These are phyloP conservation scores for Inga leiocalycina DNA, from an alignment of 306 rosid species.

Conservation along the genomic window DNA sequence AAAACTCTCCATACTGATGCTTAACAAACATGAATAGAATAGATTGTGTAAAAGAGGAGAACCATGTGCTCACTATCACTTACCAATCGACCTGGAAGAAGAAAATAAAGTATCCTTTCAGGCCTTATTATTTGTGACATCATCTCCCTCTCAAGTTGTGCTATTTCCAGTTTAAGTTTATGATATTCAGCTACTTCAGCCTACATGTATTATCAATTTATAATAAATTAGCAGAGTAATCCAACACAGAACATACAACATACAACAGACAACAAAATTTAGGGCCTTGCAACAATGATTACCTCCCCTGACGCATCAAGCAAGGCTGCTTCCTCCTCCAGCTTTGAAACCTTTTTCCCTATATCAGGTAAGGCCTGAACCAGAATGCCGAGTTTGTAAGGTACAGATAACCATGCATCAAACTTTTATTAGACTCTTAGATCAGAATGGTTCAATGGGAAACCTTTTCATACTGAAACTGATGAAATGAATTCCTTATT, in stretches of 20 bases:
- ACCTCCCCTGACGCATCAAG: slow-evolving; percentile 98
- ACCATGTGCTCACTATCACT: slow-evolving; percentile 31
- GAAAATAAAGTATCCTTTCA: slow-evolving; percentile 80
- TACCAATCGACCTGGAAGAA: slow-evolving; percentile 98
- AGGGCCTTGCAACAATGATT: slow-evolving; percentile 23
- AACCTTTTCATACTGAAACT: slow-evolving; percentile 98
- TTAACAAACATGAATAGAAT: not conserved
- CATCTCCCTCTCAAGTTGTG: slow-evolving; percentile 88
- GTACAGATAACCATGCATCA: slow-evolving; percentile 27
- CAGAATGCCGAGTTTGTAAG: slow-evolving; percentile 21
- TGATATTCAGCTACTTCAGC: slow-evolving; percentile 91
- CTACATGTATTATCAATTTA: slow-evolving; percentile 44
- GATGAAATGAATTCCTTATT: slow-evolving; percentile 91
- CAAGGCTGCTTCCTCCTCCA: slow-evolving; percentile 84
- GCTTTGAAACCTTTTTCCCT: slow-evolving; percentile 72
- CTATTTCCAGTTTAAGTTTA: slow-evolving; percentile 77
- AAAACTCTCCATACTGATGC: slow-evolving; percentile 5
- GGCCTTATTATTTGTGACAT: slow-evolving; percentile 93
- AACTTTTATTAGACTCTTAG: slow-evolving; percentile 11
- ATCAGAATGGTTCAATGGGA: slow-evolving; percentile 36
- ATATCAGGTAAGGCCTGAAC: slow-evolving; percentile 90
- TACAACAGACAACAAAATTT: slow-evolving; percentile 25
- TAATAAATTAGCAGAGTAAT: slow-evolving; percentile 7
- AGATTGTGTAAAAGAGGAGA: not conserved
- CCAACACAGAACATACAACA: slow-evolving; percentile 9